Percentiles rank a stretch among this genome's conserved stretches.
Conservation (phyloP, 1,284 basidiomycete species). For the Ceratobasidium sp. region DNA sequence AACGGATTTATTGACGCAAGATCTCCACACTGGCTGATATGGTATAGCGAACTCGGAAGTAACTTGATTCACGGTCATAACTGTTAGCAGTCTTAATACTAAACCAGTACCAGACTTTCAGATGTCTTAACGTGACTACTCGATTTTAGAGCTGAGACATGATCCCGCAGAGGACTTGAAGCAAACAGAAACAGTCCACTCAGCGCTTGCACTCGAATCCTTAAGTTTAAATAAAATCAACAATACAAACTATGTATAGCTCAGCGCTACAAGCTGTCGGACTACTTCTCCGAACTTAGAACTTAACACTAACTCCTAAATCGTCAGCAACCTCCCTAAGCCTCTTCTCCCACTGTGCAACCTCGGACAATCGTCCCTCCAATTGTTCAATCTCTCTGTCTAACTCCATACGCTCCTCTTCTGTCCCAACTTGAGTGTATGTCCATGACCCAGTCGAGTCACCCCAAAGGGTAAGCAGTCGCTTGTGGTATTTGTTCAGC, state of each 20-base stretch:
- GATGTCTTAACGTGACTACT: neutral
- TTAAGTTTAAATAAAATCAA: neutral
- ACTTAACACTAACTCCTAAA: slow-evolving; percentile 54
- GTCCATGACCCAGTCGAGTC: slow-evolving; percentile 78
- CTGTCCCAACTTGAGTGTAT: slow-evolving; percentile 77
- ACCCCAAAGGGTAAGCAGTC: slow-evolving; percentile 80
- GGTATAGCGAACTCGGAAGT: neutral
- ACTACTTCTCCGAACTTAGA: slow-evolving; percentile 7
- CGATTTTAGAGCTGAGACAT: neutral
- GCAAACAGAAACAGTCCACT: neutral
- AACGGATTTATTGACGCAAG: too few relatives aligned
- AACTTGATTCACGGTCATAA: neutral
- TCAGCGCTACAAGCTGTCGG: neutral
- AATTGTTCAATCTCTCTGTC: slow-evolving; percentile 77
- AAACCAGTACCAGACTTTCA: neutral
- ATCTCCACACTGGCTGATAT: too few relatives aligned
- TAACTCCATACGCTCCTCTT: slow-evolving; percentile 78
- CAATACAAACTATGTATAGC: slow-evolving; percentile 16
- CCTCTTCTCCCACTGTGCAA: slow-evolving; percentile 74
- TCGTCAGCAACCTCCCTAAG: slow-evolving; percentile 69
- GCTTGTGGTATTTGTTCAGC: slow-evolving; percentile 86
- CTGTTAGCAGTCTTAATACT: neutral
- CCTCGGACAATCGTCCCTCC: slow-evolving; percentile 76
- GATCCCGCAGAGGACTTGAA: too few relatives aligned
- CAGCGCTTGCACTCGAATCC: neutral